Conservation (phyloP, 2,329 filamentous ascomycete genomes). For the Ramularia collo-cygni region DNA sequence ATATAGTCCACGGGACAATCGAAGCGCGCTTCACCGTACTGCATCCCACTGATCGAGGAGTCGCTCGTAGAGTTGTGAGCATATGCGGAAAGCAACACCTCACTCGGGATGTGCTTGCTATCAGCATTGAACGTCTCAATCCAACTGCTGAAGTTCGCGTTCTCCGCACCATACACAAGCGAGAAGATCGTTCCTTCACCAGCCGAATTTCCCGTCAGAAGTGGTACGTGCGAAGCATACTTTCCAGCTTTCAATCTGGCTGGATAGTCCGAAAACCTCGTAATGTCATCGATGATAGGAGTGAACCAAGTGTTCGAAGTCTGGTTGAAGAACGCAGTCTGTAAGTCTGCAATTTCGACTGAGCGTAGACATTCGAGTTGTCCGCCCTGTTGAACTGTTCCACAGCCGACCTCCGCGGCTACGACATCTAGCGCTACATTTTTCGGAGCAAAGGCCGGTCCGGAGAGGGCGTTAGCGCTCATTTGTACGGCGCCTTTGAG, state of each 20-base stretch:
- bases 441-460: constrained; percentile 34
- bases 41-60: too few relatives aligned
- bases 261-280: constrained; percentile 2
- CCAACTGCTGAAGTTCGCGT: constrained; percentile 36
- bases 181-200: constrained; percentile 4
- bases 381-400: constrained; percentile 19
- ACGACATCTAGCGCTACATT: constrained; percentile 35
- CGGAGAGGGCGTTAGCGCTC: constrained; percentile 39
- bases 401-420: constrained; percentile 34
- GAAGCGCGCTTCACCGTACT: too few relatives aligned
- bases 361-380: constrained; percentile 36
- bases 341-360: constrained; percentile 26
- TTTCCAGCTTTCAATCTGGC: background rate
- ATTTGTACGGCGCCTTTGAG: constrained; percentile 28
- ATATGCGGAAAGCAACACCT: constrained; percentile 31
- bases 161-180: constrained; percentile 4
- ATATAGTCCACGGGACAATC: too few relatives aligned
- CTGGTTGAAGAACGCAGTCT: constrained; percentile 30
- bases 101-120: constrained; percentile 33
- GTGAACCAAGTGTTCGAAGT: constrained; percentile 12
- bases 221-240: constrained; percentile 6
- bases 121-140: constrained; percentile 41
- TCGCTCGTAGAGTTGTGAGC: too few relatives aligned
- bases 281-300: constrained; percentile 5
- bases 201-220: constrained; percentile 4